A percentile compares a stretch with the other conserved stretches of the same genome.
Evolutionary conservation across 306 rosid genomes (phyloP).

Genomic region (Vigna nakashimae): DNA sequence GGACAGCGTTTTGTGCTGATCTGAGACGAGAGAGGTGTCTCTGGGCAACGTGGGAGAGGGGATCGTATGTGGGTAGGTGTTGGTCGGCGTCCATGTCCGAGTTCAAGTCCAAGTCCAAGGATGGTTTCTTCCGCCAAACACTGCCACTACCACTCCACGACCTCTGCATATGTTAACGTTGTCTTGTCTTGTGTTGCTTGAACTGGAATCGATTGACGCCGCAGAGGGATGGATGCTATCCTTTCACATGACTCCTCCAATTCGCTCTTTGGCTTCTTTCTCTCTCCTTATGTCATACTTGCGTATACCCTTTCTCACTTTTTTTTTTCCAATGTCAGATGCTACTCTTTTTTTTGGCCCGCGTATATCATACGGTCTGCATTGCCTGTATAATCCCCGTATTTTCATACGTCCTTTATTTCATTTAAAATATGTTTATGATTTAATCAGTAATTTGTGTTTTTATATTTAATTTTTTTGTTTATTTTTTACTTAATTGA

Average conservation of each 20-base stretch:
- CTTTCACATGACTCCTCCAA: not conserved
- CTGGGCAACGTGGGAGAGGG: slow-evolving; percentile 74
- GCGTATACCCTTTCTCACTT: too few species aligned
- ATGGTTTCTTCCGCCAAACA: not conserved
- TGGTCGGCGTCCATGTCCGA: slow-evolving; percentile 39
- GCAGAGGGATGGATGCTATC: not conserved
- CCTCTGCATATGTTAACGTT: slow-evolving; percentile 1
- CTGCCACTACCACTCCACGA: not conserved
- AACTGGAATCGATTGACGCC: not conserved
- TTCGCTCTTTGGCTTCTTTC: too few species aligned
- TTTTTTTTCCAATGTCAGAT: too few species aligned
- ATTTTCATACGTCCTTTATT: too few species aligned
- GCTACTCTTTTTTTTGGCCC: too few species aligned
- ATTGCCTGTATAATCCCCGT: too few species aligned
- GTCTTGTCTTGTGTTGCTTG: not conserved
- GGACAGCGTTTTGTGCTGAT: slow-evolving; percentile 72
- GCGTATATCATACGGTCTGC: too few species aligned
- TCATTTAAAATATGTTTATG: too few species aligned
- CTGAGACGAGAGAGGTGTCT: slow-evolving; percentile 64
- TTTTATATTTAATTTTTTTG: too few species aligned
- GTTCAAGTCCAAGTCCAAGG: not conserved
- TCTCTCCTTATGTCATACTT: too few species aligned
- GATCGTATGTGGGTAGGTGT: slow-evolving; percentile 74
- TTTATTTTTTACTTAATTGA: too few species aligned
- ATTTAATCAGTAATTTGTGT: too few species aligned